Base-by-base conservation (phyloP, 1,284 basidiomycete genomes). In the Cutaneotrichosporon arboriforme region DNA sequence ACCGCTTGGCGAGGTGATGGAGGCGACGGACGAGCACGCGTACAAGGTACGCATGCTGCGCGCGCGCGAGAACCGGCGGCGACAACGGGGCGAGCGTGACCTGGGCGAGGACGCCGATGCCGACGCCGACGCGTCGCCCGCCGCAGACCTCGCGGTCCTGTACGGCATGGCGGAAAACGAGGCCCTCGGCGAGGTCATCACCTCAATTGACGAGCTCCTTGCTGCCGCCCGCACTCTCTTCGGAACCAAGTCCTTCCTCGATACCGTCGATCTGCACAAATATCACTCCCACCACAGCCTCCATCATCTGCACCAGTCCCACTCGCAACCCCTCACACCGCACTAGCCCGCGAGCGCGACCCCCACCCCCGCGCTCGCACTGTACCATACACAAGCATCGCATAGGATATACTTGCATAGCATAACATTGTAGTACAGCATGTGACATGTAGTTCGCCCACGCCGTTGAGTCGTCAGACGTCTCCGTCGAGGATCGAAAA, bases 131-230 rank as follows among this genome's bases (percentile, higher is more conserved):
- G 60, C 61, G 23, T 31, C 34, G 4, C 39, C 34, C 14, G 55
- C 57, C 38, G 59, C 59, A 21, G 67, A 76, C 51, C 61, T 76
- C 35, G 66, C 67, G 2, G 66, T 71, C 8, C 55, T 76, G 36
- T 76, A 76, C 58, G 70, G 64, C 12, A 73, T 74, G 67, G 74
- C 74, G 14, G 74, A 76, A 60, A 66, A 72, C 26, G 74, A 74
- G 52, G 74, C 74, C 4, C 48, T 76, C 31, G 67, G 63, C 1
- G 70, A 73, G 51, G 59, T 70, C 9, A 73, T 72, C 42, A 64
- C 68, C 52, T 60, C 66, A 3, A 55, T 76, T 1, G 74, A 74
- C 26, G 72, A 75, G 71, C 63, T 72, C 14, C 61, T 73, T 2
- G 68, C 72, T 9, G 68, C 68, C 9, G 70, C 71, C 0, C 59